These are phyloP conservation scores for Microdochium bolleyi DNA, from an alignment of 2,329 filamentous ascomycete species.

Conservation along the genomic window DNA sequence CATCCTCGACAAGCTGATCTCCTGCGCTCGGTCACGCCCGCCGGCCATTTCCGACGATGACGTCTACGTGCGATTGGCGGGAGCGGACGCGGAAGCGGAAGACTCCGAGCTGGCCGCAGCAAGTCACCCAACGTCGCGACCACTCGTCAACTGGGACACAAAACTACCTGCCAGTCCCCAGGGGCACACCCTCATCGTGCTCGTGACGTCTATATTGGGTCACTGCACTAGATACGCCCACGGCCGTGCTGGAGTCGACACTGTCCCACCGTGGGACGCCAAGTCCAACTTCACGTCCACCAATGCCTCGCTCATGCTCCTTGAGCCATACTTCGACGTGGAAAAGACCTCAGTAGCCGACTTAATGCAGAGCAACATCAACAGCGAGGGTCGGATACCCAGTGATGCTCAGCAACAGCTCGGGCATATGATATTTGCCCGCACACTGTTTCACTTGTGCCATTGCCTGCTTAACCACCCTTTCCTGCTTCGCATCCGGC, in stretches of 20 bases:
- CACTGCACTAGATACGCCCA: slow-evolving; percentile 20
- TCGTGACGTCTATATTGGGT: slow-evolving; percentile 23
- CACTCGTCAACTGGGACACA: background rate
- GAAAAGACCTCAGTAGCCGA: slow-evolving; percentile 10
- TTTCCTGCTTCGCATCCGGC: slow-evolving; percentile 18
- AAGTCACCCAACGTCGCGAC: background rate
- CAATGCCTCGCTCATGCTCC: slow-evolving; percentile 18
- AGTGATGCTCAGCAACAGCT: slow-evolving; percentile 11
- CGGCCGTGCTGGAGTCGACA: slow-evolving; percentile 5
- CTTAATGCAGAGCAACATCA: slow-evolving; percentile 5
- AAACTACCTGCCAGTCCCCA: slow-evolving; percentile 1
- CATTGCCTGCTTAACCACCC: slow-evolving; percentile 27
- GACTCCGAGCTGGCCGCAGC: background rate
- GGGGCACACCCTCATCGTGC: slow-evolving; percentile 12
- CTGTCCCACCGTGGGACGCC: slow-evolving; percentile 24
- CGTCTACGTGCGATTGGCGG: slow-evolving; percentile 22
- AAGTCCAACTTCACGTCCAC: slow-evolving; percentile 23
- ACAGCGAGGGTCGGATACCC: slow-evolving; percentile 1
- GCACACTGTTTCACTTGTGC: slow-evolving; percentile 22
- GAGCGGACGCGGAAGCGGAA: slow-evolving; percentile 9
- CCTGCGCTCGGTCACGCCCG: slow-evolving; percentile 23
- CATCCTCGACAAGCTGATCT: slow-evolving; percentile 25
- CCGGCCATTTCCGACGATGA: slow-evolving; percentile 22
- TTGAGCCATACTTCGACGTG: slow-evolving; percentile 20
- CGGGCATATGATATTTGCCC: slow-evolving; percentile 20